Percentiles rank a stretch among this genome's conserved stretches.
Conservation (phyloP, 495 filamentous ascomycete species). For the Patellaria atrata region DNA sequence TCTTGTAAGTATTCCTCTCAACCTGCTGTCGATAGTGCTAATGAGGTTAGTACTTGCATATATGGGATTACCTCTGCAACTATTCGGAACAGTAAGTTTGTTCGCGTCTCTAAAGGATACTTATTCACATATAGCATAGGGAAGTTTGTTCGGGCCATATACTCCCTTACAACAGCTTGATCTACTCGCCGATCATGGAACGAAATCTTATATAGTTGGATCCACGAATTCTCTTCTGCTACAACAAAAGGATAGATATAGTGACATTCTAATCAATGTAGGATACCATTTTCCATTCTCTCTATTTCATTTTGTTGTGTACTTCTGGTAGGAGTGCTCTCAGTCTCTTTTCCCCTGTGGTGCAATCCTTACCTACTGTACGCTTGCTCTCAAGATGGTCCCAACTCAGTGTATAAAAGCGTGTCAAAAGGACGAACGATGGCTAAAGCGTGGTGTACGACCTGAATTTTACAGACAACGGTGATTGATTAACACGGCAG, state of each 20-base stretch:
- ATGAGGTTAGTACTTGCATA: conserved; percentile 54
- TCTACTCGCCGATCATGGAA: conserved; percentile 81
- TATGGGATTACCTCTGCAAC: conserved; percentile 86
- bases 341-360: no score
- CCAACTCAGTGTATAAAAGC: no score
- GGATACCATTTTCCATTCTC: conserved; percentile 10
- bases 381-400: neutral
- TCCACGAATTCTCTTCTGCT: conserved; percentile 90
- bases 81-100: conserved; percentile 71
- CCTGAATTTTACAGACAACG: no score
- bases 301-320: no score
- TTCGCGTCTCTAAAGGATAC: neutral
- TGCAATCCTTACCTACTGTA: neutral
- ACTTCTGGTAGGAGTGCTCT: no score
- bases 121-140: conserved; percentile 38
- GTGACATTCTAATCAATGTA: conserved; percentile 88
- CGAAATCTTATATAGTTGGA: conserved; percentile 93
- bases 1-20: conserved; percentile 39
- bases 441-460: no score
- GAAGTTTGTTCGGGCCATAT: conserved; percentile 91
- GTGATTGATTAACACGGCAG: no score
- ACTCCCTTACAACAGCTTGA: conserved; percentile 94
- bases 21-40: conserved; percentile 2
- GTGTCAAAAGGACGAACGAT: no score
- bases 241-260: conserved; percentile 93